Evolutionary conservation across 1,284 basidiomycete genomes (phyloP).

Genomic region (Ustanciosporium gigantosporum): DNA sequence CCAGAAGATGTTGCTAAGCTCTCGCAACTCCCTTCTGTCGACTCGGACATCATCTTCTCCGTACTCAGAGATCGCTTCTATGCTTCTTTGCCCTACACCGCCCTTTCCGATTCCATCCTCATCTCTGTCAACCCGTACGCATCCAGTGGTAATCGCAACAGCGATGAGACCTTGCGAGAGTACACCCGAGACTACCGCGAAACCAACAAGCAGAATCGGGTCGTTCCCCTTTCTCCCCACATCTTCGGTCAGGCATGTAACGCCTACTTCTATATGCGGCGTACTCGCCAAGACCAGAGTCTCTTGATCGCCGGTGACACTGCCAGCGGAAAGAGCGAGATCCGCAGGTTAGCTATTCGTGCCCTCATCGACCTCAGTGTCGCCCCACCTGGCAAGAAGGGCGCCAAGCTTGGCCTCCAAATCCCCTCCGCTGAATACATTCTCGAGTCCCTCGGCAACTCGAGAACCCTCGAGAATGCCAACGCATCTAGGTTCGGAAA

Average conservation of each 20-base stretch:
- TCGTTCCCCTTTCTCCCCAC: slow-evolving; percentile 69
- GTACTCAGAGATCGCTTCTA: slow-evolving; percentile 54
- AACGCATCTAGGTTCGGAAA: slow-evolving; percentile 63
- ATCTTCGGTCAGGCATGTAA: slow-evolving; percentile 87
- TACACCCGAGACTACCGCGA: slow-evolving; percentile 55
- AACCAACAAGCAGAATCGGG: slow-evolving; percentile 35
- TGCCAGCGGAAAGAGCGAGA: slow-evolving; percentile 90
- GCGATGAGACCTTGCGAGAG: slow-evolving; percentile 52
- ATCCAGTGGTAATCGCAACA: slow-evolving; percentile 53
- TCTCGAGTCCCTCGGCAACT: slow-evolving; percentile 86
- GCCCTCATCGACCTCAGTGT: slow-evolving; percentile 84
- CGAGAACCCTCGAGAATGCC: slow-evolving; percentile 60
- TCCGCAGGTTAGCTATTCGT: slow-evolving; percentile 84
- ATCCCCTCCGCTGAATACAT: slow-evolving; percentile 93
- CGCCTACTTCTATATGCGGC: slow-evolving; percentile 93
- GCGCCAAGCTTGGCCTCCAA: slow-evolving; percentile 62
- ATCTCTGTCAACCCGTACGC: slow-evolving; percentile 57
- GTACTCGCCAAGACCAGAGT: slow-evolving; percentile 90
- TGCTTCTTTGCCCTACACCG: slow-evolving; percentile 49
- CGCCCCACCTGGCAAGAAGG: slow-evolving; percentile 88
- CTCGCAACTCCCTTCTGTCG: slow-evolving; percentile 37
- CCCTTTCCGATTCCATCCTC: slow-evolving; percentile 54
- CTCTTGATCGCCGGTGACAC: slow-evolving; percentile 75
- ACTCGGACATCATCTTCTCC: slow-evolving; percentile 43
- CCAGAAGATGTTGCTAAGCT: slow-evolving; percentile 40